Conservation (phyloP, 2,329 filamentous ascomycete species). For the Xylariaceae sp. region DNA sequence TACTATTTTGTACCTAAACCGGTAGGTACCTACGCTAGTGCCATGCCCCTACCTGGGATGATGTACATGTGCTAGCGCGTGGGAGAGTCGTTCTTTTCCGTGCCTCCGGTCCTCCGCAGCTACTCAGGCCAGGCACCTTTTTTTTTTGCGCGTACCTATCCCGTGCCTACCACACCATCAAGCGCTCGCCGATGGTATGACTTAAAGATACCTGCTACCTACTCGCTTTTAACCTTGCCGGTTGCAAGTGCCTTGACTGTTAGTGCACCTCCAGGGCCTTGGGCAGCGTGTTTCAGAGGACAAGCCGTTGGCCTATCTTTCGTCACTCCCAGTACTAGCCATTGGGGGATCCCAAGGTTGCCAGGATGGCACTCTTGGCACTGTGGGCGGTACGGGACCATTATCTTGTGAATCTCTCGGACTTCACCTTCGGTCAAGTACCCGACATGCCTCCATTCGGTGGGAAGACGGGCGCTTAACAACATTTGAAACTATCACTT, state of each 20-base stretch:
- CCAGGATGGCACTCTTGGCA: neutral
- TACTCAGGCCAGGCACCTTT: too few species aligned
- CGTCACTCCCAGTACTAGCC: neutral
- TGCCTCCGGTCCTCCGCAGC: neutral
- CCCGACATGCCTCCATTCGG: neutral
- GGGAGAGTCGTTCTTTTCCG: neutral
- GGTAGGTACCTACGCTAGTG: neutral
- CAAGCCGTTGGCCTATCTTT: slow-evolving; percentile 5
- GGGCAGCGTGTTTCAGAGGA: slow-evolving; percentile 23
- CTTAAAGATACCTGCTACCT: too few species aligned
- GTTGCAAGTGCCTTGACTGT: neutral
- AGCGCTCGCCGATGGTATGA: too few species aligned
- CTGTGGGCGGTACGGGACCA: neutral
- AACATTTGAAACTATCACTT: too few species aligned
- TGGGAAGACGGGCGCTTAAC: neutral
- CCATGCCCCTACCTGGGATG: neutral
- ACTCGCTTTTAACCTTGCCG: too few species aligned
- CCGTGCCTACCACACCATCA: too few species aligned
- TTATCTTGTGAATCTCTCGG: neutral
- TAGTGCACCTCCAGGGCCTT: neutral
- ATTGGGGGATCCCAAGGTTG: neutral
- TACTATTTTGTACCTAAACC: neutral
- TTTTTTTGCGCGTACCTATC: too few species aligned
- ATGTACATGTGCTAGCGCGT: neutral
- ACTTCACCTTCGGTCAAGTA: neutral